Conservation (phyloP, 164 flowering plant species). For the Nymphaea thermarum region DNA sequence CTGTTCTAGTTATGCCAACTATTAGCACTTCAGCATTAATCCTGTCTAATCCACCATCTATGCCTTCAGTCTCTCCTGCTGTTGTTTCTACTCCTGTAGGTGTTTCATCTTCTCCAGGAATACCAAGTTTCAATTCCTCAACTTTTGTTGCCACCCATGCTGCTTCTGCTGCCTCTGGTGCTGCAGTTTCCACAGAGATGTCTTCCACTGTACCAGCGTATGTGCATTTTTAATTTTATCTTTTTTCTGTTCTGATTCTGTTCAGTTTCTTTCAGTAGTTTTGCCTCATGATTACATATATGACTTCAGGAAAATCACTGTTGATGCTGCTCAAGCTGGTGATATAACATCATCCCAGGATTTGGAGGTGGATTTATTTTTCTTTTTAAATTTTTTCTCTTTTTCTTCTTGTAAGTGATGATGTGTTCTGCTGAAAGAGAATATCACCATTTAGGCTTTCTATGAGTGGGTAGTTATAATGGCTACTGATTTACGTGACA, state of each 20-base stretch:
- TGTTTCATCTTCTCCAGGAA: conserved; percentile 13
- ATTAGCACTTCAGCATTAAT: conserved; percentile 20
- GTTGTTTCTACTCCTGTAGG: conserved; percentile 17
- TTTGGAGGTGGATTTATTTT: conserved; percentile 47
- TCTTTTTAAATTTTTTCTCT: background rate
- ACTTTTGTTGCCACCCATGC: background rate
- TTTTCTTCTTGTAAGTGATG: background rate
- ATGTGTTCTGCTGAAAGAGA: background rate
- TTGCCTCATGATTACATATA: conserved; percentile 17
- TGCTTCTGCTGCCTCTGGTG: background rate
- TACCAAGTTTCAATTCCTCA: background rate
- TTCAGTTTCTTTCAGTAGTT: background rate
- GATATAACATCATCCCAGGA: conserved; percentile 55
- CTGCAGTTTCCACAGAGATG: background rate
- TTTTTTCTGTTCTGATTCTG: conserved; percentile 2
- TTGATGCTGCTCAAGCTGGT: conserved; percentile 21
- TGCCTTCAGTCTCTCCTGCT: conserved; percentile 6
- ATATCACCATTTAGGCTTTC: background rate
- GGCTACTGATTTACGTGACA: too few species aligned
- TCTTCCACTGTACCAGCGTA: conserved; percentile 14
- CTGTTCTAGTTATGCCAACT: conserved; percentile 45
- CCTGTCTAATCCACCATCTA: background rate
- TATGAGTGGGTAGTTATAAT: too few species aligned
- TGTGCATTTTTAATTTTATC: background rate
- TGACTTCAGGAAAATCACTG: conserved; percentile 23